Conservation (phyloP, 345 rosid species). For the Hevea brasiliensis region DNA sequence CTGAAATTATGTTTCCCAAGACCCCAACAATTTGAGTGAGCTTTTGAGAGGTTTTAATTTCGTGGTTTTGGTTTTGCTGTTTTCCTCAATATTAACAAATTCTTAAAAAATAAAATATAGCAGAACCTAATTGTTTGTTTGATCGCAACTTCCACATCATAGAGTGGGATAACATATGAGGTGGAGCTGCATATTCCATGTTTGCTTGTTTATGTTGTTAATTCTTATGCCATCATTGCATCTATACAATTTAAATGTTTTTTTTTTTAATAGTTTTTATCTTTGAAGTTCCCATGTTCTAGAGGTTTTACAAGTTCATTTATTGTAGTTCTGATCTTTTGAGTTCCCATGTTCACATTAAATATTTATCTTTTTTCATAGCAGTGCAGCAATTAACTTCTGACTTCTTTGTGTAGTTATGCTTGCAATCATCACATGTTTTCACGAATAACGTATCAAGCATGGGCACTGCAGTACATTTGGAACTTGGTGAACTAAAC, state of each 20-base stretch:
- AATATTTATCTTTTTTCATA: background rate
- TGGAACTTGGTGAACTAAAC: conserved; percentile 96
- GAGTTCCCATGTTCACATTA: background rate
- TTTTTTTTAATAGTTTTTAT: background rate
- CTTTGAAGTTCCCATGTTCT: background rate
- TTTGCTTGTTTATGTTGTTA: background rate
- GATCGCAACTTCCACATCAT: background rate
- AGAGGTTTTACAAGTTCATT: background rate
- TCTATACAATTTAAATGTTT: background rate
- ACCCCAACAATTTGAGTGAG: no score
- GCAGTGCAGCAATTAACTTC: background rate
- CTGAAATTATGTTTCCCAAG: no score
- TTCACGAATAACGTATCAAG: conserved; percentile 88
- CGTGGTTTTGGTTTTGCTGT: conserved; percentile 1
- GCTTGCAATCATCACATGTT: conserved; percentile 92
- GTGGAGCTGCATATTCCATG: background rate
- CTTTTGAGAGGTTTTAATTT: no score
- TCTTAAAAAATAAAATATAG: no score
- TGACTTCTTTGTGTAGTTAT: conserved; percentile 52
- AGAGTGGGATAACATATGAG: background rate
- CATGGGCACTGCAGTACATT: conserved; percentile 68
- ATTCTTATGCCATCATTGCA: background rate
- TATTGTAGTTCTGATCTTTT: background rate
- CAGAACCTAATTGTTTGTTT: background rate
- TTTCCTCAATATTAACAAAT: background rate